Evolutionary conservation across 768 basidiomycete species (phyloP), one percentile per base, ranked within the genome.

Genomic region (Suillus lakei): DNA sequence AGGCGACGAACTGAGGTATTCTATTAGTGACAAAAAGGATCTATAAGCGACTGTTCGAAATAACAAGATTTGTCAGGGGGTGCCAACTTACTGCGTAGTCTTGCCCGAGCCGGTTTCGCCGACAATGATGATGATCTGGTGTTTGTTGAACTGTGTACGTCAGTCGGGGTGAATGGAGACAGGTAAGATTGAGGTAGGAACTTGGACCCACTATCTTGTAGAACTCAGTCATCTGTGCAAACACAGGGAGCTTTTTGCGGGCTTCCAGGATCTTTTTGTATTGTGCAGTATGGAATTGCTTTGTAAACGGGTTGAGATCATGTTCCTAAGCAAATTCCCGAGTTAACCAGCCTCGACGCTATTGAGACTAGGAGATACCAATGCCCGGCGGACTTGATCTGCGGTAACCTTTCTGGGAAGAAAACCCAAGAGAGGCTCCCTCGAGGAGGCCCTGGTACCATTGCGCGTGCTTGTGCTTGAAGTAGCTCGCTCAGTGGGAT

Each of bases 91-190:
- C 91, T 98, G 96, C 26, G 96, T 96, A 0, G 95, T 97, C 82
- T 97, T 98, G 41, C 96, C 96, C 28, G 94, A 91, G 9, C 96
- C 96, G 0, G 96, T 97, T 81, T 98, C 96, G 71, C 96, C 93
- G 65, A 93, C 91, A 87, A 95, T 89, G 66, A 95, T 87, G 48
- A 91, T 90, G 68, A 97, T 91, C 80, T 97, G 95, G 76, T 94
- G 66, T 6, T 61, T 56, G 23, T 68, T 74, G 61, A 77, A 77
- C 75, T 76, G 36, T 9, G 3, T 30, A 61, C 1, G 50, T 53
- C 28, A 23, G 21, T 41, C 28, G 16, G 21, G 5, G 23, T 26
- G 23, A 23, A 26, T 13, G 12, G 5, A 5, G n/a, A n/a, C n/a
- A n/a, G n/a, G n/a, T n/a, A n/a, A n/a, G n/a, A n/a, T n/a, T 13